Conservation (phyloP, 129 eudicot genomes). For the Centella asiatica region DNA sequence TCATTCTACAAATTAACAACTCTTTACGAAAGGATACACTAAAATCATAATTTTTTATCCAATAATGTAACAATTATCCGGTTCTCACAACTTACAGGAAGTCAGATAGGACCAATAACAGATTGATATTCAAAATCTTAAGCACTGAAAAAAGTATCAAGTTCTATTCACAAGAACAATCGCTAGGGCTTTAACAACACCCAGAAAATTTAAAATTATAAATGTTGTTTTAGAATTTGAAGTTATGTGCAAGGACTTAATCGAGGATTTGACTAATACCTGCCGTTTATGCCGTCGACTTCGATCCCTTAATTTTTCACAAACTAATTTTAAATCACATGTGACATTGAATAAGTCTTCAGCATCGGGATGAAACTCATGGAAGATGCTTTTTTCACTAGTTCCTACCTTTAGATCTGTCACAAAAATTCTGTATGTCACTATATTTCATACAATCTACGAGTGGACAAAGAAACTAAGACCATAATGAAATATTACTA, state of each 20-base stretch:
- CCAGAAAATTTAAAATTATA: no score
- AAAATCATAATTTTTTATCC: no score
- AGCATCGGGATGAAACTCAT: conserved; percentile 98
- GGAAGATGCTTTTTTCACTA: conserved; percentile 92
- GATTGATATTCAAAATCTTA: no score
- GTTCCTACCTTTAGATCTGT: conserved; percentile 91
- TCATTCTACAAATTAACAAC: no score
- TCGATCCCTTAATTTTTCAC: conserved; percentile 81
- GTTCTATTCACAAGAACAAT: no score
- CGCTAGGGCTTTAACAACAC: no score
- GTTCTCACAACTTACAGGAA: no score
- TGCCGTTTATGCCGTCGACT: conserved; percentile 83
- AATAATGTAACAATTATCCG: no score
- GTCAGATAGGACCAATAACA: no score
- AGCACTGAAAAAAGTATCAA: no score
- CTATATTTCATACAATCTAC: neutral
- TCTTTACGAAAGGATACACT: no score
- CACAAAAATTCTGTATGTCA: neutral
- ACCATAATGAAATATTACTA: conserved; percentile 1
- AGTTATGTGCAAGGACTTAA: no score
- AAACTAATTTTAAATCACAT: conserved; percentile 85
- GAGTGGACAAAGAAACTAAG: neutral
- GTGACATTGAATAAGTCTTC: conserved; percentile 99
- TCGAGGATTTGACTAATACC: conserved; percentile 24
- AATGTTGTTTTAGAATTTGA: neutral